These are phyloP conservation scores for Suillus bovinus DNA, from an alignment of 768 basidiomycete species.

Conservation along the genomic window DNA sequence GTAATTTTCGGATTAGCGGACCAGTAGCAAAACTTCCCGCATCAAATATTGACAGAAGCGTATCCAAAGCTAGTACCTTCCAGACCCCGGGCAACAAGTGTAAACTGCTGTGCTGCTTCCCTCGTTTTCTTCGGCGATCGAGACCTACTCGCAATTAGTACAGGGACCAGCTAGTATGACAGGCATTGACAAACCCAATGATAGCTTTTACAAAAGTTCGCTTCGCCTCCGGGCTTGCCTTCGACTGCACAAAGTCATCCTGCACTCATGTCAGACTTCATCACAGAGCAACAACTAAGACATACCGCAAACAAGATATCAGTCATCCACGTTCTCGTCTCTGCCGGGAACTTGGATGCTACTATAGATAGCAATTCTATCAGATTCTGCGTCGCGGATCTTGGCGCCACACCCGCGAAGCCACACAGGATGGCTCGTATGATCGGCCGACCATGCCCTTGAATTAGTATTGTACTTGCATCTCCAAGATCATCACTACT, in stretches of 20 bases:
- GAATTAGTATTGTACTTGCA: slow-evolving; percentile 52
- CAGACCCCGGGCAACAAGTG: slow-evolving; percentile 78
- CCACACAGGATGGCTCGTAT: slow-evolving; percentile 75
- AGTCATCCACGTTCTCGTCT: slow-evolving; percentile 69
- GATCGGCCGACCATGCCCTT: slow-evolving; percentile 60
- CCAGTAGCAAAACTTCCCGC: not conserved
- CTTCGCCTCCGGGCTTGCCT: slow-evolving; percentile 75
- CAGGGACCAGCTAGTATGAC: not conserved
- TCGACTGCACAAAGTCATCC: slow-evolving; percentile 74
- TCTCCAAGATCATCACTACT: slow-evolving; percentile 59
- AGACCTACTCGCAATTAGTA: slow-evolving; percentile 44
- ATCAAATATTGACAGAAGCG: slow-evolving; percentile 60
- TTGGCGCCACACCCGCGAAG: slow-evolving; percentile 82
- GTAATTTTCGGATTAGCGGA: not conserved
- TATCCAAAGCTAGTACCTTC: slow-evolving; percentile 88
- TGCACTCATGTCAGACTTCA: slow-evolving; percentile 27
- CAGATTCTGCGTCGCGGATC: slow-evolving; percentile 80
- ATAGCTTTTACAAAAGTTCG: slow-evolving; percentile 75
- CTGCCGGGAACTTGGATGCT: slow-evolving; percentile 53
- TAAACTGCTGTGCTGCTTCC: slow-evolving; percentile 88
- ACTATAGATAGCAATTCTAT: slow-evolving; percentile 78
- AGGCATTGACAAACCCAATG: slow-evolving; percentile 48
- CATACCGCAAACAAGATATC: slow-evolving; percentile 68
- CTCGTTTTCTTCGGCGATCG: slow-evolving; percentile 71
- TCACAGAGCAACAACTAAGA: slow-evolving; percentile 10